phyloP scores from a whole-genome alignment of 495 filamentous ascomycete species.

The Coniosporium apollinis region DNA sequence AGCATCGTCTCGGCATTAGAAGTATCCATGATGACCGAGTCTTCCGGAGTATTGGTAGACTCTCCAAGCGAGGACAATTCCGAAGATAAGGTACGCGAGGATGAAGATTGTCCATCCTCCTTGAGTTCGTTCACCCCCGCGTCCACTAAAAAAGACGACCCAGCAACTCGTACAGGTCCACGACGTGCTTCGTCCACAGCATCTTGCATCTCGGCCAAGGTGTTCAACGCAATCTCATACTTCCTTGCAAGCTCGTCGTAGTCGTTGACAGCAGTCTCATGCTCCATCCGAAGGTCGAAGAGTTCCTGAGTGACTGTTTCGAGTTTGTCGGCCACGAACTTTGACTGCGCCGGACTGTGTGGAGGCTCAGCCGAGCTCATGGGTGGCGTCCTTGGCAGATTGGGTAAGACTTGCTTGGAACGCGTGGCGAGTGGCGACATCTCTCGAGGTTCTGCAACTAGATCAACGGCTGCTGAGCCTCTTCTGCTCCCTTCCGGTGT shows the following conservation, averaged over 20 bases:
- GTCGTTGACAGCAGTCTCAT: constrained; percentile 68
- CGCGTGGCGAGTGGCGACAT: background rate
- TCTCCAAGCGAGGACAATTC: constrained; percentile 89
- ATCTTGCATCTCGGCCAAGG: constrained; percentile 71
- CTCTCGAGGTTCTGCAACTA: too few species aligned
- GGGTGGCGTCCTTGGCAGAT: background rate
- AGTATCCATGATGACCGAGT: too few species aligned
- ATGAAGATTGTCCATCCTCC: constrained; percentile 63
- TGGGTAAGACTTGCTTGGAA: too few species aligned
- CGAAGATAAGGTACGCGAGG: constrained; percentile 88
- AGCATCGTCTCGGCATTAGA: constrained; percentile 36
- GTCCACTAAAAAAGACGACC: constrained; percentile 84
- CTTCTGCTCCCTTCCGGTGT: too few species aligned
- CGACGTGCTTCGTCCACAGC: constrained; percentile 69
- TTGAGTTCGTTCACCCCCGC: constrained; percentile 57
- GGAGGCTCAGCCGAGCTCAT: background rate
- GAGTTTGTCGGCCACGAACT: constrained; percentile 81
- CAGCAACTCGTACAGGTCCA: constrained; percentile 35
- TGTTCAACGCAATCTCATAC: constrained; percentile 75
- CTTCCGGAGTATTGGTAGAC: constrained; percentile 49
- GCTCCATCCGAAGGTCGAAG: constrained; percentile 73
- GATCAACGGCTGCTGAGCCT: background rate
- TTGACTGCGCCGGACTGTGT: constrained; percentile 62
- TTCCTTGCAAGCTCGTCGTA: constrained; percentile 71
- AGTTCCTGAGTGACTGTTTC: constrained; percentile 87